Conservation (phyloP, 768 basidiomycete genomes). For the Cantharellus cinnabarinus region DNA sequence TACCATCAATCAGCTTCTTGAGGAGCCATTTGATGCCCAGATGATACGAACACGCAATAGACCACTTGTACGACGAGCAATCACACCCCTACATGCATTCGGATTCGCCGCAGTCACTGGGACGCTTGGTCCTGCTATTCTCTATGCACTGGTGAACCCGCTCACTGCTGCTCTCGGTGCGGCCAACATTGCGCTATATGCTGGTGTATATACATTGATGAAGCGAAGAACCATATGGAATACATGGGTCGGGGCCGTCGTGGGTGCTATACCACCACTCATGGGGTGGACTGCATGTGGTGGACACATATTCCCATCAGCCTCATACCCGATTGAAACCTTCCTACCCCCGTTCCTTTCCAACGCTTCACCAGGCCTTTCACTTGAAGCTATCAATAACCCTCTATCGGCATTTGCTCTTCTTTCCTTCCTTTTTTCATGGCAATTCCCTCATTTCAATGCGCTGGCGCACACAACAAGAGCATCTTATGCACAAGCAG, state of each 20-base stretch:
- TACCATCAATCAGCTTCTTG: slow-evolving; percentile 84
- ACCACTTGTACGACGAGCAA: slow-evolving; percentile 68
- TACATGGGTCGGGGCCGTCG: slow-evolving; percentile 88
- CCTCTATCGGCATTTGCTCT: slow-evolving; percentile 64
- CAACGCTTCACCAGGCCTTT: slow-evolving; percentile 12
- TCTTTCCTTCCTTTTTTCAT: slow-evolving; percentile 73
- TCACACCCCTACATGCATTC: slow-evolving; percentile 68
- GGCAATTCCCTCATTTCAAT: slow-evolving; percentile 99
- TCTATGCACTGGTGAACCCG: slow-evolving; percentile 71
- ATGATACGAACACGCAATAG: slow-evolving; percentile 79
- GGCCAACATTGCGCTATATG: slow-evolving; percentile 74
- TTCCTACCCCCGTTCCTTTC: slow-evolving; percentile 44
- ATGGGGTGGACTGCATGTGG: slow-evolving; percentile 99
- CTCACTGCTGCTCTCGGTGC: slow-evolving; percentile 67
- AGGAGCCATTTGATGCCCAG: slow-evolving; percentile 90
- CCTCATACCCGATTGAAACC: slow-evolving; percentile 33
- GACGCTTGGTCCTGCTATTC: slow-evolving; percentile 50
- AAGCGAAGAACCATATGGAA: slow-evolving; percentile 68
- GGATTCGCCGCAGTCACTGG: slow-evolving; percentile 63
- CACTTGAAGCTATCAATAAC: slow-evolving; percentile 29
- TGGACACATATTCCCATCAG: slow-evolving; percentile 47
- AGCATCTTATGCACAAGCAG: slow-evolving; percentile 76
- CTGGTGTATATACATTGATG: slow-evolving; percentile 79
- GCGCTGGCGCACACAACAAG: slow-evolving; percentile 74
- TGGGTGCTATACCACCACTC: slow-evolving; percentile 80